phyloP scores from a whole-genome alignment of 257 asterid genomes.

The Penstemon barbatus region DNA sequence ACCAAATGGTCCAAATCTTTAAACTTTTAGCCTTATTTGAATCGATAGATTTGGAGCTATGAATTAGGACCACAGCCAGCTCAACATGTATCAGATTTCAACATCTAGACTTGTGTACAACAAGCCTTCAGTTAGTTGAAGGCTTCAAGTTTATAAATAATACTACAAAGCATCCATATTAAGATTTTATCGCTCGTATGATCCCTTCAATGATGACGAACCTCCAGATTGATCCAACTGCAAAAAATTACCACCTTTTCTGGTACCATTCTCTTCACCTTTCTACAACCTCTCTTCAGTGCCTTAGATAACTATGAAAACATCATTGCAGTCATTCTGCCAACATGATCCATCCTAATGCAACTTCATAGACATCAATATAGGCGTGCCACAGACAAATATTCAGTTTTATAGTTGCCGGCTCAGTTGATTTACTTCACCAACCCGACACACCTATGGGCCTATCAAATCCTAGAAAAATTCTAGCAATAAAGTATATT shows the following conservation, averaged over 20 bases:
- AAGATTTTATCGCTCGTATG: constrained; percentile 8
- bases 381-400: background rate
- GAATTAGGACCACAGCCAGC: background rate
- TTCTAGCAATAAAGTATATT: constrained; percentile 21
- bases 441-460: constrained; percentile 2
- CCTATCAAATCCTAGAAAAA: constrained; percentile 14
- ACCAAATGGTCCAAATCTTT: background rate
- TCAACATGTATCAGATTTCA: constrained; percentile 9
- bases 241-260: constrained; percentile 1
- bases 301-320: background rate
- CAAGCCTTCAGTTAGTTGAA: background rate
- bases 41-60: background rate
- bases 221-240: background rate
- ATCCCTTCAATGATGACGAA: constrained; percentile 7
- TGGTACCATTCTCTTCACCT: background rate
- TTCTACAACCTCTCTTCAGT: background rate
- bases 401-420: background rate
- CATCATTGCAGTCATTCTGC: constrained; percentile 7
- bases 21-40: no score
- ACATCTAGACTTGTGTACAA: background rate
- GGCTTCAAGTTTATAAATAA: constrained; percentile 16
- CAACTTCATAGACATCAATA: background rate
- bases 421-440: background rate
- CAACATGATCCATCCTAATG: constrained; percentile 14
- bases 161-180: background rate